A percentile compares a stretch with the other conserved stretches of the same genome.
phyloP scores from a whole-genome alignment of 257 asterid genomes.

The Przewalskia tangutica region DNA sequence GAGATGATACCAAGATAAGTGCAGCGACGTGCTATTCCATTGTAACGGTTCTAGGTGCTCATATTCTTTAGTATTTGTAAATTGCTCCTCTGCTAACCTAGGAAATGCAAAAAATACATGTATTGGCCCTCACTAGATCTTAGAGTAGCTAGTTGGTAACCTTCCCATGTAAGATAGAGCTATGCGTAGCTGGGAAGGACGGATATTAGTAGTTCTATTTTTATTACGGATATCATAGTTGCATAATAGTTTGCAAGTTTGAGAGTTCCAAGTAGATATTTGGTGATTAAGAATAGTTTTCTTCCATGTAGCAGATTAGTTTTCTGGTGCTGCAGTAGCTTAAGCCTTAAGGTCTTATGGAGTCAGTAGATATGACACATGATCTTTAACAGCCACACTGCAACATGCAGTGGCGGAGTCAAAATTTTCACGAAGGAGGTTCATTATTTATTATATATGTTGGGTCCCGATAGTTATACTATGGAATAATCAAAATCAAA shows the following conservation, averaged over 20 bases:
- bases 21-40: neutral
- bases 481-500: too few species aligned
- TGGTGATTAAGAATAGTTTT: neutral
- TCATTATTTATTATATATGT: too few species aligned
- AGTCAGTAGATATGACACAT: neutral
- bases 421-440: too few species aligned
- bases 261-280: neutral
- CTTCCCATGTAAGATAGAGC: neutral
- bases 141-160: neutral
- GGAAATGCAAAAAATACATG: neutral
- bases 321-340: neutral
- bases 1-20: conserved; percentile 55
- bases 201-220: neutral
- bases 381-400: neutral
- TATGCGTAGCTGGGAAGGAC: neutral
- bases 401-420: neutral
- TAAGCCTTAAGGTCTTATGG: neutral
- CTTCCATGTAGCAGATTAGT: neutral
- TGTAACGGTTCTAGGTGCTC: neutral
- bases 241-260: neutral
- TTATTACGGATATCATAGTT: neutral
- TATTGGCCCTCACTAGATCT: neutral
- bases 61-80: neutral
- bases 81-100: neutral
- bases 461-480: too few species aligned